These are phyloP conservation scores for Clavulina sp. DNA, from an alignment of 768 basidiomycete genomes.

Conservation along the genomic window DNA sequence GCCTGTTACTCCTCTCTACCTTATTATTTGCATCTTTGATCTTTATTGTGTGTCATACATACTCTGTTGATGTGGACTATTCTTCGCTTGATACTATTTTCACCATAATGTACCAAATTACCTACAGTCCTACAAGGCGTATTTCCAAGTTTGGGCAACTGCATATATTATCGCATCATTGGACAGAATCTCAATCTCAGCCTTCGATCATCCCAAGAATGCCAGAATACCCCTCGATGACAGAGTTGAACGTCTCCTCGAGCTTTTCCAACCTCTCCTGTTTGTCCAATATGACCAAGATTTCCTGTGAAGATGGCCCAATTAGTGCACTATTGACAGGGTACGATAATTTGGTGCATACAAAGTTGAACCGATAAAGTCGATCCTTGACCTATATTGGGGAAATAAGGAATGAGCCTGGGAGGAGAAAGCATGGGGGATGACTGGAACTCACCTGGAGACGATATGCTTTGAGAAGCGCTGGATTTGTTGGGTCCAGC, in stretches of 20 bases:
- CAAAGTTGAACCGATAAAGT: conserved; percentile 87
- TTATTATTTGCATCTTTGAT: too few species aligned
- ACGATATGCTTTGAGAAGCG: conserved; percentile 46
- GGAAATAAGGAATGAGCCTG: not conserved
- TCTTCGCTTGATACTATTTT: too few species aligned
- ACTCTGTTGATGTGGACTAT: too few species aligned
- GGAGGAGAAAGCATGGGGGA: not conserved
- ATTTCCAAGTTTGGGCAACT: too few species aligned
- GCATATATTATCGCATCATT: too few species aligned
- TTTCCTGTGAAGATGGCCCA: conserved; percentile 36
- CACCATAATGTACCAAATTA: too few species aligned
- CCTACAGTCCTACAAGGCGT: too few species aligned
- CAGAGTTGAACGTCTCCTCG: conserved; percentile 81
- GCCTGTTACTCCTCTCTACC: too few species aligned
- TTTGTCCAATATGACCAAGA: conserved; percentile 72
- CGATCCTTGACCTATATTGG: conserved; percentile 65
- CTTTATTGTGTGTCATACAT: too few species aligned
- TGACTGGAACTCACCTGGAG: conserved; percentile 30
- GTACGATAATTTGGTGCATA: conserved; percentile 24
- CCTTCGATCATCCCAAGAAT: too few species aligned
- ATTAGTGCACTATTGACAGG: not conserved
- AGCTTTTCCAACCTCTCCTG: conserved; percentile 76
- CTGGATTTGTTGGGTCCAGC: conserved; percentile 43
- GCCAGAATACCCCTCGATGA: conserved; percentile 77
- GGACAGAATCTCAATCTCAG: too few species aligned